Evolutionary conservation across 208 protist species (phyloP), one percentile per base, ranked within the genome.

Genomic region (Kentomonas sorsogonicus): DNA sequence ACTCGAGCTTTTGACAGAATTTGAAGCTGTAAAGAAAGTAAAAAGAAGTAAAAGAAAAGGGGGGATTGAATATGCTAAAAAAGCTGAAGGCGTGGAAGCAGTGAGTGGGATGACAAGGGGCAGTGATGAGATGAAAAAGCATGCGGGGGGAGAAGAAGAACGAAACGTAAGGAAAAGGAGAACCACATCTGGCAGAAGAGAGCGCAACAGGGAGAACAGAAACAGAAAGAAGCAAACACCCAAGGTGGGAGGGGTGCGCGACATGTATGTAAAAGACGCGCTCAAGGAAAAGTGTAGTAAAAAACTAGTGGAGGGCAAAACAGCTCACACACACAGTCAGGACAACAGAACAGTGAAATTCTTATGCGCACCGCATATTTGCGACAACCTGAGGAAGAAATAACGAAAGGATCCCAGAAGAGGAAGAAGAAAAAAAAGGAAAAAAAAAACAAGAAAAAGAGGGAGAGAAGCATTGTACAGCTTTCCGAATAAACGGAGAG

Each of bases 391-490:
- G 22, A 47, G 22, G 16, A 47, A 9, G 18, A 7, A 18, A 38
- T 41, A 9, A 56, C 4, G 31, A 52, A 18, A 52, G 16, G 16
- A 26, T 47, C 6, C 0, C 20, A 22, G 18, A 25, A 11, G 33
- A 36, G 33, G 33, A 11, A 36, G 9, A 47, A 5, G 4, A 7
- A 18, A 26, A 15, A 16, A 29, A 55, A 55, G 39, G 16, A 55
- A 39, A 40, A 55, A 55, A 55, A n/a, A 34, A 43, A 15, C 27
- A 44, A 41, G 5, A 23, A 46, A 15, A 16, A 5, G 18, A 30
- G 45, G 18, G n/a, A 15, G 11, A 40, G 15, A 27, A 23, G 50
- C 16, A 55, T 40, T 15, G 26, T 20, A n/a, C 30, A 55, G 20
- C 15, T 15, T 3, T 16, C 22, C 13, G 9, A 25, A 30, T 4